Evolutionary conservation across 202 grass and related monocot species (phyloP).

Genomic region (Setaria italica): DNA sequence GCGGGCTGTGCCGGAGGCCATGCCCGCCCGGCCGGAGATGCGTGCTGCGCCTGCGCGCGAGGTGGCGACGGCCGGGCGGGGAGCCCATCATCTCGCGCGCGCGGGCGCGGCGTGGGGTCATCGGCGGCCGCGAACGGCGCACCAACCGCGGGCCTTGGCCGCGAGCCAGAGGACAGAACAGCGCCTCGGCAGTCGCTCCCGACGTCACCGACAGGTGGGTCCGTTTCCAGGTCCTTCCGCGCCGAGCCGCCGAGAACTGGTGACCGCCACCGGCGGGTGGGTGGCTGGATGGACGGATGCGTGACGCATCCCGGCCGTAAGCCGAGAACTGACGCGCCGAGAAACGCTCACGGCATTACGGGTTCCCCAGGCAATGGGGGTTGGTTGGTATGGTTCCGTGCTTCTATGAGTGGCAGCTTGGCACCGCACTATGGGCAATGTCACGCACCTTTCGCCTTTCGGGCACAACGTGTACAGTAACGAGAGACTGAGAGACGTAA

Average conservation of each 20-base stretch:
- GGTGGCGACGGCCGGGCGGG: not conserved
- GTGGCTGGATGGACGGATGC: constrained; percentile 5
- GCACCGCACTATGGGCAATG: not conserved
- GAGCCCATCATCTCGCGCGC: not conserved
- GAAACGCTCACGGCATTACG: not conserved
- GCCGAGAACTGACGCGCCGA: not conserved
- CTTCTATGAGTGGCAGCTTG: not conserved
- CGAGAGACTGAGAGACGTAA: too few relatives aligned
- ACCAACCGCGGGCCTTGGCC: not conserved
- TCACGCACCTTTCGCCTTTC: constrained; percentile 33
- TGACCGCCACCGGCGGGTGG: not conserved
- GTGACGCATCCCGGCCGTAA: not conserved
- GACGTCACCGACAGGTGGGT: constrained; percentile 3
- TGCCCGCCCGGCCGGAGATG: constrained; percentile 7
- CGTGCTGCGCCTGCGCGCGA: not conserved
- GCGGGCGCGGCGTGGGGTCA: not conserved
- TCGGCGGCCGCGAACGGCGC: not conserved
- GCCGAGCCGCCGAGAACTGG: too few relatives aligned
- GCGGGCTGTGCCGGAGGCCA: not conserved
- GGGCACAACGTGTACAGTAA: not conserved
- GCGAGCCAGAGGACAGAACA: not conserved
- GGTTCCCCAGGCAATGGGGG: not conserved
- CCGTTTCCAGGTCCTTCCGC: not conserved
- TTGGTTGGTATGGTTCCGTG: not conserved
- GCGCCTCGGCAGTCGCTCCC: not conserved